Base-by-base conservation (phyloP, 2,329 filamentous ascomycete species). In the Calonectria henricotiae region DNA sequence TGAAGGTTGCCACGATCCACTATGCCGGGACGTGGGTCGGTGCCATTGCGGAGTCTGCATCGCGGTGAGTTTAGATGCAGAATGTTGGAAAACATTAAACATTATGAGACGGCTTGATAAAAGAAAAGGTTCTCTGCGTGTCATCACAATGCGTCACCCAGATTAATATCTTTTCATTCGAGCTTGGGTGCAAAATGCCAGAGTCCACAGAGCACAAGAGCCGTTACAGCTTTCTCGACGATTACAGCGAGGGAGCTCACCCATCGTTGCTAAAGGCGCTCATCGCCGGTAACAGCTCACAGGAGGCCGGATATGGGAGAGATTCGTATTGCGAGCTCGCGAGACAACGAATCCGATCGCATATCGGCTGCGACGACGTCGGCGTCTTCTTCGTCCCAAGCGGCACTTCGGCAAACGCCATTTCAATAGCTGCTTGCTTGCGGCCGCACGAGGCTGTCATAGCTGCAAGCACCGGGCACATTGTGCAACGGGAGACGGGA, bases 231-330 rank as follows among this genome's bases (percentile, higher is more conserved):
- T 85, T 88, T 67, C 80, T 85, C 55, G 86, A 88, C 72, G 86
- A 88, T 71, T 88, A 88, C 74, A 86, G 85, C 76, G 86, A 88
- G 69, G 86, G 86, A 41, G 86, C 85, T 0, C 86, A 88, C 69
- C 86, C 86, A 5, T 80, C 82, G n/a, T 78, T 88, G 3, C 81
- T 88, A 32, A 82, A 86, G 51, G 85, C 86, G 11, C 79, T 88
- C 2, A 74, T 86, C 17, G 75, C 80, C 37, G 84, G 82, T 74
- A 88, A 87, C 65, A 74, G 75, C 4, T 81, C 82, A 1, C 86
- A 87, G 61, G 84, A 88, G 73, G 76, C 80, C 6, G 83, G 85
- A 37, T 88, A 88, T 71, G 86, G 86, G 15, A 80, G 79, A 37
- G 86, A 88, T 62, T 77, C 83, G 2, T 86, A 84, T 72, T 83